phyloP scores from a whole-genome alignment of 805 yeast genomes.

The Sugiyamaella smithiae region DNA sequence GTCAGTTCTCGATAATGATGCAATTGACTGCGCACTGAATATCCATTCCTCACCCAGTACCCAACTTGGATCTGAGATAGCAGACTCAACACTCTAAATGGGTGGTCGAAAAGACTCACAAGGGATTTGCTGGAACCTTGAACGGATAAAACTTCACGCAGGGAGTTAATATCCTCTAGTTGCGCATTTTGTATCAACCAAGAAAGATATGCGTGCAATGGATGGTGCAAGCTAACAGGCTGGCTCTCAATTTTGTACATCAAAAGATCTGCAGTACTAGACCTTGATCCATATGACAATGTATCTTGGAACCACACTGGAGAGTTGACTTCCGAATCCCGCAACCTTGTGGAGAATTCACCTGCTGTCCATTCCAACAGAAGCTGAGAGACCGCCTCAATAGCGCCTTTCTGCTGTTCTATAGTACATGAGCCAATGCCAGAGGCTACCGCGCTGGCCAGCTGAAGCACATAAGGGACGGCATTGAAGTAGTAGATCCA shows the following conservation, averaged over 20 bases:
- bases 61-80: slow-evolving; percentile 85
- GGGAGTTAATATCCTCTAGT: slow-evolving; percentile 23
- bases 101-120: slow-evolving; percentile 57
- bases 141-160: slow-evolving; percentile 22
- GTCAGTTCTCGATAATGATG: slow-evolving; percentile 76
- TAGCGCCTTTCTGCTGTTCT: slow-evolving; percentile 21
- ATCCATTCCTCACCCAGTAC: slow-evolving; percentile 93
- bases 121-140: background rate
- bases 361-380: slow-evolving; percentile 31
- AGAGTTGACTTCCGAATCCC: slow-evolving; percentile 21
- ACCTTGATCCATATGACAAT: slow-evolving; percentile 21
- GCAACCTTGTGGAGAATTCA: slow-evolving; percentile 17
- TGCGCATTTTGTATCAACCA: slow-evolving; percentile 60
- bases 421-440: slow-evolving; percentile 28
- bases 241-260: slow-evolving; percentile 37
- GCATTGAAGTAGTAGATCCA: slow-evolving; percentile 72
- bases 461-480: slow-evolving; percentile 61
- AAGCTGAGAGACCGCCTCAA: slow-evolving; percentile 22
- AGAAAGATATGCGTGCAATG: slow-evolving; percentile 69
- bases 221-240: slow-evolving; percentile 71
- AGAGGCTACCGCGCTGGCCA: slow-evolving; percentile 35
- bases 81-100: slow-evolving; percentile 71
- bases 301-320: background rate
- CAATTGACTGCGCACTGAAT: slow-evolving; percentile 72
- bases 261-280: slow-evolving; percentile 20